Base-by-base conservation (phyloP, 2,329 filamentous ascomycete genomes). In the Epichloe brachyelytri region DNA sequence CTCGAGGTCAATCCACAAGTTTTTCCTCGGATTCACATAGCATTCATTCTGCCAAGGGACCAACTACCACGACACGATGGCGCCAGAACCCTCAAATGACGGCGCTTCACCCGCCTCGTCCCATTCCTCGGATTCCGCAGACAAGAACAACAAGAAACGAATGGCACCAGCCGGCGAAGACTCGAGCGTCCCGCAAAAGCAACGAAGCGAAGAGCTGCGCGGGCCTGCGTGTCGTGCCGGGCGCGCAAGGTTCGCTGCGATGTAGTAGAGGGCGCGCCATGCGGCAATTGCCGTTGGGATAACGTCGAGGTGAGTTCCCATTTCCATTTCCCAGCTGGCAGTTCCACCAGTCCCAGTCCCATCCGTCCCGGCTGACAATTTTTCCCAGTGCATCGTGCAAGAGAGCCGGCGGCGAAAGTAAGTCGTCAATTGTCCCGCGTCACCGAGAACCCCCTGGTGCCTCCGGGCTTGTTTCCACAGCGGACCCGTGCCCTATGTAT, bases 221-320 rank as follows among this genome's bases (percentile, higher is more conserved):
- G 91, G 59, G 90, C 90, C 17, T 96, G 90, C 66, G 87, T 88
- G 55, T 88, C 85, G 60, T 95, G 90, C 69, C 80, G 90, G 60
- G 83, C 86, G 52, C 82, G 90, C 63, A 96, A 96, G 67, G 90
- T 96, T 41, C 81, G 90, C 52, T 96, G 90, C 72, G 90, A 96
- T 71, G 89, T 95, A 51, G 88, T 93, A 53, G 88, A 95, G 67
- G 85, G 85, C 46, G 84, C 84, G 43, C 88, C 88, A 1, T 95
- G 88, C 67, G 89, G 86, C 51, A 95, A 95, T 68, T 94, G 88
- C 70, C 77, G 86, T 56, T 79, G 86, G 71, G 85, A 88, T 66
- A 82, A 86, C 63, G 83, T 88, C 53, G 82, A 87, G 63, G 67
- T 69, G 62, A 49, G 66, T 54, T 41, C 49, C 17, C 10, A 4